phyloP scores from a whole-genome alignment of 805 yeast genomes.

The Debaryomyces maramus region DNA sequence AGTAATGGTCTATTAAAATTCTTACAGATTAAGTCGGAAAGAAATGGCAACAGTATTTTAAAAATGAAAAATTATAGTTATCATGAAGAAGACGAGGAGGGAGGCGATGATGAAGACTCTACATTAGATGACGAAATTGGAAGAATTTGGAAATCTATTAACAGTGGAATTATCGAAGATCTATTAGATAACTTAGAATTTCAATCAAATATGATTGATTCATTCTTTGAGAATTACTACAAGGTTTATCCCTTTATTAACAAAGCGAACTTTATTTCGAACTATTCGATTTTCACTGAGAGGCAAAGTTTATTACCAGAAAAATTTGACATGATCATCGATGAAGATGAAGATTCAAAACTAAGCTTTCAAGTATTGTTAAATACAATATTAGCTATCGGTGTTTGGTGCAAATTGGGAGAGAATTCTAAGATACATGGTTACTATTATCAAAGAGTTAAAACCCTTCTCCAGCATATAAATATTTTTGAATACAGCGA shows the following conservation, averaged over 20 bases:
- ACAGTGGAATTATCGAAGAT: slow-evolving; percentile 18
- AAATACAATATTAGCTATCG: slow-evolving; percentile 18
- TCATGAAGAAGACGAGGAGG: slow-evolving; percentile 9
- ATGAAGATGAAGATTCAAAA: slow-evolving; percentile 10
- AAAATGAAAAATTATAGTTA: slow-evolving; percentile 15
- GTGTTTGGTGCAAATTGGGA: slow-evolving; percentile 23
- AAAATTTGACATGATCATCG: slow-evolving; percentile 3
- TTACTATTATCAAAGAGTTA: slow-evolving; percentile 18
- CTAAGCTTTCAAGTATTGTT: slow-evolving; percentile 17
- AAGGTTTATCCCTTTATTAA: slow-evolving; percentile 21
- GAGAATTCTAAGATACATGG: slow-evolving; percentile 18
- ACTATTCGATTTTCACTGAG: slow-evolving; percentile 9
- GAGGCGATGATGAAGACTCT: slow-evolving; percentile 13
- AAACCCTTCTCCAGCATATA: slow-evolving; percentile 12
- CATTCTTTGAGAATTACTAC: slow-evolving; percentile 17
- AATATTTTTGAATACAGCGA: slow-evolving; percentile 21
- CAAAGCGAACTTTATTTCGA: slow-evolving; percentile 16
- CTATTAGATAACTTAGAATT: slow-evolving; percentile 15
- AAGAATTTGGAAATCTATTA: slow-evolving; percentile 14
- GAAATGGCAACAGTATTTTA: slow-evolving; percentile 22
- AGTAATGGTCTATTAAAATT: slow-evolving; percentile 55
- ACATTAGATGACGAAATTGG: slow-evolving; percentile 18
- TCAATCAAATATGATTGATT: slow-evolving; percentile 14
- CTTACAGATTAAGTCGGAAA: slow-evolving; percentile 35
- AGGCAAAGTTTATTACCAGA: neutral